phyloP scores from a whole-genome alignment of 2,329 filamentous ascomycete genomes.

The Curvularia sp. region DNA sequence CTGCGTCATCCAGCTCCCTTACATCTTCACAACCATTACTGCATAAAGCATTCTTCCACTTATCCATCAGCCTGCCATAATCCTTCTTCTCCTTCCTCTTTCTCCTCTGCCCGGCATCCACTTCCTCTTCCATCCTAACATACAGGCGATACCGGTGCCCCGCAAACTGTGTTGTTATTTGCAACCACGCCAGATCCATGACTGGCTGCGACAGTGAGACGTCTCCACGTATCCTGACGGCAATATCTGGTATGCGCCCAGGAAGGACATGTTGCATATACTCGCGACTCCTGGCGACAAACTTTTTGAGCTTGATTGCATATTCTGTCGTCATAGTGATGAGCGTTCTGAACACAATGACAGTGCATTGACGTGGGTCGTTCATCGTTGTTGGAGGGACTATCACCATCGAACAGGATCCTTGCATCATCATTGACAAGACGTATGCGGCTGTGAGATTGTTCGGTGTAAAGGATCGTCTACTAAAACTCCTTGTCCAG shows the following conservation, averaged over 20 bases:
- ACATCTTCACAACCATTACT: background rate
- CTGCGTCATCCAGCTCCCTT: background rate
- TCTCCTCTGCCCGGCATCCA: background rate
- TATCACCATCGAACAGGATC: too few species aligned
- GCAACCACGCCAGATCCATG: background rate
- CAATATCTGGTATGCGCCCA: background rate
- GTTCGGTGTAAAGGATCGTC: background rate
- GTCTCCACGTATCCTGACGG: background rate
- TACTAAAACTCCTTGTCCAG: background rate
- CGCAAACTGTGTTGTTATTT: background rate
- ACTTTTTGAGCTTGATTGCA: background rate
- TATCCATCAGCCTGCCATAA: background rate
- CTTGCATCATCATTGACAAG: background rate
- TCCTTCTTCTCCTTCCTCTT: too few species aligned
- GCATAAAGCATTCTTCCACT: background rate
- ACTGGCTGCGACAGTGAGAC: too few species aligned
- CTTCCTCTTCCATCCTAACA: background rate
- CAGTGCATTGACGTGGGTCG: too few species aligned
- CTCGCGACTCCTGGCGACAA: background rate
- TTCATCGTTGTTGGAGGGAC: too few species aligned
- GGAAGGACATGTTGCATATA: background rate
- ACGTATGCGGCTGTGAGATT: background rate
- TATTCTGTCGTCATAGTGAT: too few species aligned
- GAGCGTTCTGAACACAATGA: too few species aligned
- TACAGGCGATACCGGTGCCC: background rate